Evolutionary conservation across 176 grass and related monocot species (phyloP).

Genomic region (Avena insularis): DNA sequence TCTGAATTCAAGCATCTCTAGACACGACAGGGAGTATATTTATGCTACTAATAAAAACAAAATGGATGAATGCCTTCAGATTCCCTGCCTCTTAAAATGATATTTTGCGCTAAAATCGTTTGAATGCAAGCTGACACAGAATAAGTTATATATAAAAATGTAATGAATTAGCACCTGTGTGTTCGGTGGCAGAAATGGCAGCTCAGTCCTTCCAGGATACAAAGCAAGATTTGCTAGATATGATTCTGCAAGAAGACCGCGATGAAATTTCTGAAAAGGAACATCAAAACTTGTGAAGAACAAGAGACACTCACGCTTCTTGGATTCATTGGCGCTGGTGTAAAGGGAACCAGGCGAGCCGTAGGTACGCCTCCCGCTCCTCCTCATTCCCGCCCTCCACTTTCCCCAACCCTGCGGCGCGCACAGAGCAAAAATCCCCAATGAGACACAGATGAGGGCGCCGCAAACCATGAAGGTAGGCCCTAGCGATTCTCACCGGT

Average conservation of each 20-base stretch:
- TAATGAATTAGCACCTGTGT: conserved; percentile 66
- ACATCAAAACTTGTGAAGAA: not conserved
- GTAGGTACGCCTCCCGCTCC: too few species aligned
- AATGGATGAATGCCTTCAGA: not conserved
- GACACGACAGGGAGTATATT: not conserved
- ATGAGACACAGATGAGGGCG: too few species aligned
- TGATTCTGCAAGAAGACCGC: conserved; percentile 61
- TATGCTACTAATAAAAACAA: not conserved
- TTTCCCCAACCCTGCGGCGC: too few species aligned
- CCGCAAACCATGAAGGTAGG: too few species aligned
- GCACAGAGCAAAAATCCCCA: too few species aligned
- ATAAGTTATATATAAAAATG: conserved; percentile 23
- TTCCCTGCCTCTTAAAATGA: not conserved
- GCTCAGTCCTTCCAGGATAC: conserved; percentile 77
- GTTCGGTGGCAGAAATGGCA: conserved; percentile 82
- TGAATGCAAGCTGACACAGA: conserved; percentile 12
- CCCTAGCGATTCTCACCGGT: too few species aligned
- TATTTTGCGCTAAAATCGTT: not conserved
- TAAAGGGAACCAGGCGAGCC: conserved; percentile 60
- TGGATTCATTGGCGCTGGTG: conserved; percentile 67
- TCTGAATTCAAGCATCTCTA: not conserved
- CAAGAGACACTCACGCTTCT: conserved; percentile 70
- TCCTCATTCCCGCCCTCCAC: too few species aligned
- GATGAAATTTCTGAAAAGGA: conserved; percentile 31
- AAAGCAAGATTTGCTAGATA: conserved; percentile 90